Base-by-base conservation (phyloP, 768 basidiomycete genomes). In the Saitozyma sp. region DNA sequence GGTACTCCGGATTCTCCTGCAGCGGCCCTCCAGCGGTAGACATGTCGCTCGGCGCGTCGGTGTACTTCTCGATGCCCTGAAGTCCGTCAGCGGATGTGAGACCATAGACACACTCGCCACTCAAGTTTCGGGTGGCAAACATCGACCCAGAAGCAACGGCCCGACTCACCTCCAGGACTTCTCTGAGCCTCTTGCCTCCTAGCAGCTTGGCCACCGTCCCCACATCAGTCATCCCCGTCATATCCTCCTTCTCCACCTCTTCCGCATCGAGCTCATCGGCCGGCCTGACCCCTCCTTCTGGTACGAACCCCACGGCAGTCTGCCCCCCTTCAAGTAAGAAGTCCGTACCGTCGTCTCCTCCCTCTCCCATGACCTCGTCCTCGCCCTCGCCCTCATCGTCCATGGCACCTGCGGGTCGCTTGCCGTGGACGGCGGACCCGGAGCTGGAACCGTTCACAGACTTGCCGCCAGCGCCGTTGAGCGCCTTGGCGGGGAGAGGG, bases 231-330 rank as follows among this genome's bases (percentile, higher is more conserved):
- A 98, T 85, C 37, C 80, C 83, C 10, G 87, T 87, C 42, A 99
- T 82, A 71, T 98, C 92, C 92, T 97, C 97, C 71, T 87, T 86
- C 73, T 92, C 89, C 39, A 98, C 96, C 62, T 94, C 92, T 68
- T 95, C 94, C 38, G 83, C 87, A 76, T 97, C 93, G 50, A 98
- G 83, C 81, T 99, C 94, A 45, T 97, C 93, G n/a, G 94, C 92
- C 13, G 95, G 95, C 68, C 86, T 86, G 11, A 94, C 83, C 9
- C 95, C 95, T 0, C 93, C 94, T 50, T 80, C 73, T 0, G 81
- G 78, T 5, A 82, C 76, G 56, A 61, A 71, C 41, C 77, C 71
- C 3, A 65, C 62, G 9, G 63, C 90, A 0, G 90, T 83, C 6
- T 91, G 79, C 2, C 70, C 81, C 10, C 80, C 83, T 41, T 69